Evolutionary conservation across 2,329 filamentous ascomycete genomes (phyloP), one percentile per base, ranked within the genome.

Genomic region (Diaporthe caulivora): DNA sequence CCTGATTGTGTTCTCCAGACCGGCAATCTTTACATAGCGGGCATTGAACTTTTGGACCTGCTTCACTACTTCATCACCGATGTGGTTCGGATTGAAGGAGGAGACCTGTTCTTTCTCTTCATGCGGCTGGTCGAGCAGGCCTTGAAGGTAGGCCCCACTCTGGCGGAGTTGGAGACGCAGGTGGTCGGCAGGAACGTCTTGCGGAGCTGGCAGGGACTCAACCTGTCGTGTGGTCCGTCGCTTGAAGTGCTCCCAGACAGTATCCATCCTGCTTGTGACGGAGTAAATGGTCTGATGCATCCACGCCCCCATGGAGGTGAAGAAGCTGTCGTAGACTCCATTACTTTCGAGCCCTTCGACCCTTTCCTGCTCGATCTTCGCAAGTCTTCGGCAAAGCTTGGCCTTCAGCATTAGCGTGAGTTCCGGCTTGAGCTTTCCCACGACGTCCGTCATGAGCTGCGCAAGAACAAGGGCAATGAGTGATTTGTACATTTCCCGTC

Each of bases 361-460:
- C n/a, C 78, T 82, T 60, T 88, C 84, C 0, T 79, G 77, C 62
- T 90, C 86, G 0, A 92, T 76, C 77, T 92, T 92, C 0, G 86
- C 86, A 40, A 92, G 84, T 0, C 90, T 86, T 44, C 87, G 84
- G 74, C 85, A 86, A 0, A 91, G 79, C 77, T 91, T 92, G 47
- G 85, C 79, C 57, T 83, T 84, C 5, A 91, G 76, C 21, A 82
- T 76, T 13, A 81, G 77, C 2, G 81, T 76, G 4, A 81, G 74
- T n/a, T 90, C 86, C 0, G 82, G 79, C 54, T 74, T 72, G 58
- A 83, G 77, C 3, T 54, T 57, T 7, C 72, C 73, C 4, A 78
- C 74, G 13, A 72, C 80, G 26, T 88, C 84, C 0, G 81, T 76
- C 2, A 92, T 80, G 1, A 92, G 80, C 0, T 82, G 75, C 0